phyloP scores from a whole-genome alignment of 2,329 filamentous ascomycete genomes.

The Ambrosiella xylebori region DNA sequence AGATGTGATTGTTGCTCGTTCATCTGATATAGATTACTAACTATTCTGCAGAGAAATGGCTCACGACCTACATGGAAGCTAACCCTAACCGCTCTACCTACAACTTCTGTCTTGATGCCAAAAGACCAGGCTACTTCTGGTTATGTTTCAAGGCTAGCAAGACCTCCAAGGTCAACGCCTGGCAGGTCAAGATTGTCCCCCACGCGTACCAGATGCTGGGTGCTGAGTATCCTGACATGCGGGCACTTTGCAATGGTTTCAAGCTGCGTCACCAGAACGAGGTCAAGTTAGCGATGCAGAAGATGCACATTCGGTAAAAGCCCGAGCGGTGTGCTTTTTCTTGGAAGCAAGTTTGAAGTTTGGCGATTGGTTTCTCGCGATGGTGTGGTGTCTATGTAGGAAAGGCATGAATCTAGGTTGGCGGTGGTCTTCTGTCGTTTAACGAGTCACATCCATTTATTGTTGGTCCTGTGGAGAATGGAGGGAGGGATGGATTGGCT shows the following conservation, averaged over 20 bases:
- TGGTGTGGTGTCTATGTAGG: not conserved
- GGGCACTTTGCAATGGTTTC: conserved; percentile 90
- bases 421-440: not conserved
- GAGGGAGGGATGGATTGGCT: not conserved
- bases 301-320: conserved; percentile 11
- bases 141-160: conserved; percentile 90
- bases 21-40: conserved; percentile 14
- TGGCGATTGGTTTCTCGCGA: not conserved
- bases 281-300: conserved; percentile 38
- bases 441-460: not conserved
- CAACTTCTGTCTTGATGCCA: conserved; percentile 84
- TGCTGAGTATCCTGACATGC: conserved; percentile 84
- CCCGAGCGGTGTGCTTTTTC: not conserved
- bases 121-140: conserved; percentile 86
- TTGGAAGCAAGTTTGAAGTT: not conserved
- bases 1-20: not conserved
- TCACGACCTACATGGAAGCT: conserved; percentile 87
- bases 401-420: not conserved
- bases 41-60: conserved; percentile 62
- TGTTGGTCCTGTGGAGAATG: not conserved
- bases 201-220: conserved; percentile 84
- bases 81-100: conserved; percentile 90
- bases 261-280: conserved; percentile 60
- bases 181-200: conserved; percentile 80
- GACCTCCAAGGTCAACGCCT: conserved; percentile 53